A percentile compares a stretch with the other conserved stretches of the same genome.
Conservation (phyloP, 768 basidiomycete species). For the Phlegmacium glaucopus region DNA sequence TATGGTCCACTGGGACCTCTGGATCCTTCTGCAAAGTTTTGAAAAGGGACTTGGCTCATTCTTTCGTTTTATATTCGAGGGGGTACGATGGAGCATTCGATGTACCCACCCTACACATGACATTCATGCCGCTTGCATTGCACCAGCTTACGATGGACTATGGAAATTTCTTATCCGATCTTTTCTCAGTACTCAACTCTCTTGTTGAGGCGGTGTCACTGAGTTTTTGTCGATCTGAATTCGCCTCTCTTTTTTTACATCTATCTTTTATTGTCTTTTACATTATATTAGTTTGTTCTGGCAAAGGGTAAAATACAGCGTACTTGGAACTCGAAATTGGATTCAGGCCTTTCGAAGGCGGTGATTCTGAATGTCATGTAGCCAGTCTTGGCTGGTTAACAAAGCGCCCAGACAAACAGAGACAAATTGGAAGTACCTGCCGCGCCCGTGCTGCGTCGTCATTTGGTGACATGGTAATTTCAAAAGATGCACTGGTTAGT, state of each 20-base stretch:
- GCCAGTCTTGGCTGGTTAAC: too few relatives aligned
- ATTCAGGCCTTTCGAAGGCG: too few relatives aligned
- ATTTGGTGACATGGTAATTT: slow-evolving; percentile 15
- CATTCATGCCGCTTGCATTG: slow-evolving; percentile 25
- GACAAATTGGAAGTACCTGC: not conserved
- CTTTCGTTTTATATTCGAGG: slow-evolving; percentile 21
- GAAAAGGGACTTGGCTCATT: slow-evolving; percentile 20
- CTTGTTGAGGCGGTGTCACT: slow-evolving; percentile 13
- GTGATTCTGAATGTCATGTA: too few relatives aligned
- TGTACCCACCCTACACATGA: slow-evolving; percentile 36
- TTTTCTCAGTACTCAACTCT: slow-evolving; percentile 13
- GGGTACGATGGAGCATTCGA: slow-evolving; percentile 30
- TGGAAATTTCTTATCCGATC: slow-evolving; percentile 35
- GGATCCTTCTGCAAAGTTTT: slow-evolving; percentile 56
- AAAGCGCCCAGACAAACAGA: not conserved
- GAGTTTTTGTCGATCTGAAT: not conserved
- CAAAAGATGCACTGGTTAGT: slow-evolving; percentile 17
- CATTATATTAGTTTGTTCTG: not conserved
- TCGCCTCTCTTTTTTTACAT: slow-evolving; percentile 8
- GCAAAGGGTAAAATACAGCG: too few relatives aligned
- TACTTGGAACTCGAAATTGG: too few relatives aligned
- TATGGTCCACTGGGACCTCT: slow-evolving; percentile 61
- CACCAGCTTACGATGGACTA: slow-evolving; percentile 29
- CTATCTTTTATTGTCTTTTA: slow-evolving; percentile 6
- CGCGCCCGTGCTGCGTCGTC: not conserved